Conservation (phyloP, 163 green algal genomes). For the Chloroidium sp. region DNA sequence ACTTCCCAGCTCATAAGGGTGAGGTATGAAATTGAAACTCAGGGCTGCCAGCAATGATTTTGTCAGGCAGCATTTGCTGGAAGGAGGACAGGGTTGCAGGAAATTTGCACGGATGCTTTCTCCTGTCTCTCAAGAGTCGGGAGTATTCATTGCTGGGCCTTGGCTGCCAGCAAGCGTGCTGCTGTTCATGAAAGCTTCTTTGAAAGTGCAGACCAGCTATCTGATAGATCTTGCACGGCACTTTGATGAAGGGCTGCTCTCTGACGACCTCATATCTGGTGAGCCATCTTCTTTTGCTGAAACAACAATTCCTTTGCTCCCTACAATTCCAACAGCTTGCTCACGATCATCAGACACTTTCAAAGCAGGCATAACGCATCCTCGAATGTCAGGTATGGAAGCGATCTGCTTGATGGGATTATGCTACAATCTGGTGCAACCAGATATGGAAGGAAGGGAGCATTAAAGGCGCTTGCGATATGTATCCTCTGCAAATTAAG, state of each 20-base stretch:
- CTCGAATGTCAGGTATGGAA: background rate
- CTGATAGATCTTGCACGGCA: constrained; percentile 25
- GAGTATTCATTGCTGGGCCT: background rate
- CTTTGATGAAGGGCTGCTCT: constrained; percentile 28
- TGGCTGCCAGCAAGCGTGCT: background rate
- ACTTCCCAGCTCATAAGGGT: background rate
- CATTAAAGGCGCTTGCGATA: no score
- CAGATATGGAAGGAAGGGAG: no score
- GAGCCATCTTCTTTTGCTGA: background rate
- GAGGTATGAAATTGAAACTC: background rate
- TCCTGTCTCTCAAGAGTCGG: no score
- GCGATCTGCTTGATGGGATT: no score
- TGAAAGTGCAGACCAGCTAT: constrained; percentile 21
- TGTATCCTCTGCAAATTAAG: no score
- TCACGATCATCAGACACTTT: background rate
- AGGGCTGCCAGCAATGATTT: background rate
- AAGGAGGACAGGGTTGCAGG: background rate
- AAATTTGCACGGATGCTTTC: no score
- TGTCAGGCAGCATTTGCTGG: background rate
- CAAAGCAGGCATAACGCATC: background rate
- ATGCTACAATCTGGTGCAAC: no score
- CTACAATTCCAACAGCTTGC: background rate
- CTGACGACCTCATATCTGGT: constrained; percentile 22
- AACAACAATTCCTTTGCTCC: no score
- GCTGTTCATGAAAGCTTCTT: background rate